Percentiles rank a stretch among this genome's conserved stretches.
Conservation (phyloP, 805 yeast genomes). For the Metschnikowia henanensis region DNA sequence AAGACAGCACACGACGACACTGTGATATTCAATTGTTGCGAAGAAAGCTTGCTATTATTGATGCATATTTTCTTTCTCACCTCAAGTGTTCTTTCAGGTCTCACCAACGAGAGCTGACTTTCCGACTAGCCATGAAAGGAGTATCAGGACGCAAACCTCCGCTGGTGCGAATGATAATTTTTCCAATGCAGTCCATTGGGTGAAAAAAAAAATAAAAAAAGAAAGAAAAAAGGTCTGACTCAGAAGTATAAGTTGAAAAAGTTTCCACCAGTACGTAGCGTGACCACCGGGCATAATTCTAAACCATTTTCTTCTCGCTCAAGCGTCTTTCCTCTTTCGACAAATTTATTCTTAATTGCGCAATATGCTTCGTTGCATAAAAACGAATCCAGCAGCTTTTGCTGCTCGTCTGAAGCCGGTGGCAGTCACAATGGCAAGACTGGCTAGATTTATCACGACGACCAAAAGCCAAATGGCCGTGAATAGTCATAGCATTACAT, state of each 20-base stretch:
- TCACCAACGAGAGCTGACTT: background rate
- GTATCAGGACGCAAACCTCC: conserved; percentile 2
- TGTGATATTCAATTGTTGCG: too few relatives aligned
- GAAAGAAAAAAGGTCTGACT: conserved; percentile 11
- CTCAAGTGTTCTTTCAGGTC: background rate
- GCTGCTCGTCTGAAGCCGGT: conserved; percentile 13
- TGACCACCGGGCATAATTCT: background rate
- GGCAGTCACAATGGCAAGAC: conserved; percentile 13
- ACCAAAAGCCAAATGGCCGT: conserved; percentile 32
- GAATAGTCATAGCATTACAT: conserved; percentile 19
- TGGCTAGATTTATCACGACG: conserved; percentile 31
- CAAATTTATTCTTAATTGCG: background rate
- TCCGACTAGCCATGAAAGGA: background rate
- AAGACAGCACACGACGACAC: too few relatives aligned
- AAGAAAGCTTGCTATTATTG: too few relatives aligned
- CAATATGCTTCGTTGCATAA: conserved; percentile 19
- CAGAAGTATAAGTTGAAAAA: conserved; percentile 7
- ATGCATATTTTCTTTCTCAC: too few relatives aligned
- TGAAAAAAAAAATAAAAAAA: conserved; percentile 8
- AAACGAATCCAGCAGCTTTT: conserved; percentile 13
- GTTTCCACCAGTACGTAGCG: background rate
- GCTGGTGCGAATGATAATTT: conserved; percentile 7
- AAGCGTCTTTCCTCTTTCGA: background rate
- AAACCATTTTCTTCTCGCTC: background rate
- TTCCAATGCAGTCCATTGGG: conserved; percentile 5